Evolutionary conservation across 345 rosid species (phyloP), one percentile per base, ranked within the genome.

Genomic region (Acer negundo): DNA sequence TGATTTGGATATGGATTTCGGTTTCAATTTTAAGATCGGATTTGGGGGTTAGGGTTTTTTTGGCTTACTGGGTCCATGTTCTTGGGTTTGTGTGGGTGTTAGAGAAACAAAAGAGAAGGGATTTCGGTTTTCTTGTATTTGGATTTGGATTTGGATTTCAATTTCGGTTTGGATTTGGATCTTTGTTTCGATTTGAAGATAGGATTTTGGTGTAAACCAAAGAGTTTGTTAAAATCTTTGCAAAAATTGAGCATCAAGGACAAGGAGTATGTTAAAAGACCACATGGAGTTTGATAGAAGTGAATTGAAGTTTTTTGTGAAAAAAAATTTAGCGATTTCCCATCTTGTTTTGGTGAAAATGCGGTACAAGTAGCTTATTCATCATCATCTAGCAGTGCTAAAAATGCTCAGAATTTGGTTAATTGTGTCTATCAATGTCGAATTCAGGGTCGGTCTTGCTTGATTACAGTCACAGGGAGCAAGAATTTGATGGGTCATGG

Each of bases 401-500:
- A 83, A 82, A 80, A 75, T 76, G 90, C 93, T 4, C 99, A 95
- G 82, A 92, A 90, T 80, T 81, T 93, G 66, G 96, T 89, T 67
- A 79, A 94, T 74, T 89, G 97, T 67, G 82, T 92, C 69, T 95
- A 92, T 79, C 94, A 89, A 80, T 86, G 93, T 77, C 86, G 90
- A 67, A 86, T 93, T 69, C 80, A 90, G 20, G 91, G 90, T 71
- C 87, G 88, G 63, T 84, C 79, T 69, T 93, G 97, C 77, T 80
- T 91, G 82, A 90, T 95, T 83, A 92, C 94, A 0, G 79, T 95
- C 40, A 76, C 92, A 17, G 93, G 98, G 99, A 93, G 90, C 79
- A 95, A 90, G 85, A 91, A 81, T 87, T 84, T 95, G 85, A 90
- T 93, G 98, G 99, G 99, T 85, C 99, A 93, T 62, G 91, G 95